These are phyloP conservation scores for Cladophialophora bantiana DNA, from an alignment of 2,329 filamentous ascomycete species.

Conservation along the genomic window DNA sequence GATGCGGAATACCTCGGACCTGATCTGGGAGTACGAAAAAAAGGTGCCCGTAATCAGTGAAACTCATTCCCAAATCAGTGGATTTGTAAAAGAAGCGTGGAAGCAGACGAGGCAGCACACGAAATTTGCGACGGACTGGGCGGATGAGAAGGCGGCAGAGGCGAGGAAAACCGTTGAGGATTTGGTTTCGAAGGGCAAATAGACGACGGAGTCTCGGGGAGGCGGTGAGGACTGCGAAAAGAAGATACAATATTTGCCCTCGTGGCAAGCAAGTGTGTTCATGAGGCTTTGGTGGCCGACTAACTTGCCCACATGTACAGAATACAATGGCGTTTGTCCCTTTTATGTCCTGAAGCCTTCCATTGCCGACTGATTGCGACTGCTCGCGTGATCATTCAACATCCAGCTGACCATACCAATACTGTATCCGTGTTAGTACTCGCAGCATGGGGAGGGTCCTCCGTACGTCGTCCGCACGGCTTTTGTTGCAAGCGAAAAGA, in stretches of 20 bases:
- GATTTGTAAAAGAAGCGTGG: slow-evolving; percentile 72
- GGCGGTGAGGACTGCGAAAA: neutral
- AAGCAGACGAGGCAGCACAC: slow-evolving; percentile 39
- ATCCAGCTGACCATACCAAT: too few relatives aligned
- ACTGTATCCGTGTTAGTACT: too few relatives aligned
- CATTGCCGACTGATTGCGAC: neutral
- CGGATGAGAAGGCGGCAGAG: slow-evolving; percentile 35
- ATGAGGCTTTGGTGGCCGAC: neutral
- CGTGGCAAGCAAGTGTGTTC: neutral
- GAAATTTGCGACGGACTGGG: slow-evolving; percentile 32
- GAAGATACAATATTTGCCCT: neutral
- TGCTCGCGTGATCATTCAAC: too few relatives aligned
- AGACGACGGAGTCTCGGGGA: neutral
- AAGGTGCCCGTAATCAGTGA: slow-evolving; percentile 82
- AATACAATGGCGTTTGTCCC: too few relatives aligned
- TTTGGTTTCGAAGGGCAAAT: slow-evolving; percentile 39
- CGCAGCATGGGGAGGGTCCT: too few relatives aligned
- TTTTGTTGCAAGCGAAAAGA: too few relatives aligned
- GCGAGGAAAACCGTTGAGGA: slow-evolving; percentile 39
- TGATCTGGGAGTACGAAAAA: slow-evolving; percentile 93
- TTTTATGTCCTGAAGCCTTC: neutral
- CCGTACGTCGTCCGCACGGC: too few relatives aligned
- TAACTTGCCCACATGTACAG: too few relatives aligned
- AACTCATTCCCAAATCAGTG: slow-evolving; percentile 75
- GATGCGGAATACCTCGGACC: slow-evolving; percentile 83